Evolutionary conservation across 1,139 yeast genomes (phyloP), one percentile per base, ranked within the genome.

Genomic region (Hyphopichia khmerensis): DNA sequence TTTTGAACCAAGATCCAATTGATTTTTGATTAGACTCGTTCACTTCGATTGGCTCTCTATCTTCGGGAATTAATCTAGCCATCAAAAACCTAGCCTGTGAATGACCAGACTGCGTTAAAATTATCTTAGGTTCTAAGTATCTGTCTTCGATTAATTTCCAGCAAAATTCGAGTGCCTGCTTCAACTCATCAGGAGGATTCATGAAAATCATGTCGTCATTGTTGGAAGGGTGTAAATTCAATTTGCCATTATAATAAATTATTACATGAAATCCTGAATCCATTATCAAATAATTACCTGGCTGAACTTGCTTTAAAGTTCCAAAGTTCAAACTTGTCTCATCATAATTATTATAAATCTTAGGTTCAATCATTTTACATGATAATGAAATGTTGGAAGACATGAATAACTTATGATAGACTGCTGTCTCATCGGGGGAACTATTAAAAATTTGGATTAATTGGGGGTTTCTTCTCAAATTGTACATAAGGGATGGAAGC

Each of bases 401-500:
- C 43, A 56, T 43, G 42, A 67, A 69, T 60, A 65, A 57, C 24
- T 60, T 57, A 43, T 70, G 75, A 47, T 67, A 57, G 45, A 47
- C 62, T 2, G 76, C 71, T 5, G 74, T 70, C 51, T 72, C 77
- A 44, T 72, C 77, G 0, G 77, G 77, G 43, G 72, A 67, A 8
- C 72, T 64, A 48, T 72, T 72, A 53, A 72, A 71, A 2, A 67
- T 60, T 24, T 56, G 51, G 8, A 71, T 48, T 27, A 72, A 59
- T 36, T 64, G 67, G 2, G 69, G 68, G 42, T 66, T 69, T 40
- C 61, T 57, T 42, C 74, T 50, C 40, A 72, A 55, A 43, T 62
- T 55, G 45, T 65, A 69, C 1, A 64, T 54, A 33, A 62, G 51
- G 1, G 57, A 45, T 1, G 73, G 72, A 14, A 72, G 43, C 1